These are phyloP conservation scores for Populus hybrid DNA, from an alignment of 441 rosid genomes.

Conservation along the genomic window DNA sequence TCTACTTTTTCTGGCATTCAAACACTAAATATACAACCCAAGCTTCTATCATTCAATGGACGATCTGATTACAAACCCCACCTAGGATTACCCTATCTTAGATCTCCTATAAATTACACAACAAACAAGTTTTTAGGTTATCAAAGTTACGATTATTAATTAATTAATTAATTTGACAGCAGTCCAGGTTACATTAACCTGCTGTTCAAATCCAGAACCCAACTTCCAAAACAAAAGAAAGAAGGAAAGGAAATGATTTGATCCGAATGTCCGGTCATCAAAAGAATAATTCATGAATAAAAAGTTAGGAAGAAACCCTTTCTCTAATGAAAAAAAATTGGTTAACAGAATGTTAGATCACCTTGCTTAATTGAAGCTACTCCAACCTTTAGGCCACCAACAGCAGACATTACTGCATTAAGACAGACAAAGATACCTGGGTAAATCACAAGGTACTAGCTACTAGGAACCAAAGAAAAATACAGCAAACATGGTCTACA, in stretches of 20 bases:
- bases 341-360: conserved; percentile 26
- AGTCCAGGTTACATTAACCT: background rate
- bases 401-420: conserved; percentile 88
- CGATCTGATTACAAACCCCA: background rate
- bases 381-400: conserved; percentile 90
- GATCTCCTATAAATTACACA: background rate
- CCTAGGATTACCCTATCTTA: background rate
- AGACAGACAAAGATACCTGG: conserved; percentile 23
- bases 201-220: background rate
- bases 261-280: background rate
- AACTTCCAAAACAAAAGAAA: background rate
- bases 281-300: background rate
- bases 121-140: background rate
- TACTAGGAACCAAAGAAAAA: background rate
- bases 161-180: background rate
- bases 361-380: conserved; percentile 74
- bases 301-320: background rate
- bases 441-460: conserved; percentile 1
- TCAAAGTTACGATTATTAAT: background rate
- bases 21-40: background rate
- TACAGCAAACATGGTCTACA: background rate
- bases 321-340: background rate
- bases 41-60: background rate
- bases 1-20: too few species aligned
- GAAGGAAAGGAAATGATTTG: background rate